Percentiles rank a stretch among this genome's conserved stretches.
Evolutionary conservation across 352 stramenopile species (phyloP).

Genomic region (Pythium insidiosum): DNA sequence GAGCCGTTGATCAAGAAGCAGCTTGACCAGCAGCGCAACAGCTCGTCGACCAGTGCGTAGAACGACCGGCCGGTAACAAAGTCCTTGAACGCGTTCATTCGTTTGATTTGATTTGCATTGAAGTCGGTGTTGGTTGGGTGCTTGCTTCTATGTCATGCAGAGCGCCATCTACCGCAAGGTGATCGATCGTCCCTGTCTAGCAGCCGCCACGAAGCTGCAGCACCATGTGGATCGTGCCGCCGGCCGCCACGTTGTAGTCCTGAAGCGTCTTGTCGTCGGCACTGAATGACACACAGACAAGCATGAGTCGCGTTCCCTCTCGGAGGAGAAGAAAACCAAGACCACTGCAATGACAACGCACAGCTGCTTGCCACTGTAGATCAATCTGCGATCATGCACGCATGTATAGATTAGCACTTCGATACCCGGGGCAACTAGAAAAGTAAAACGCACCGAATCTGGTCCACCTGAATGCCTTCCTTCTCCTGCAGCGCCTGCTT

Average conservation of each 20-base stretch:
- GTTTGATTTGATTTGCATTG: no score
- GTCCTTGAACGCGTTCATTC: no score
- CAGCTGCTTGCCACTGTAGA: constrained; percentile 98
- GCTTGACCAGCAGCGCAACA: no score
- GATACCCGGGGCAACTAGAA: neutral
- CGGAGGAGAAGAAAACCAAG: no score
- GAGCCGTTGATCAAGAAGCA: constrained; percentile 72
- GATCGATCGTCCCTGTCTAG: constrained; percentile 15
- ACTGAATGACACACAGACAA: constrained; percentile 23
- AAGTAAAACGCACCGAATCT: constrained; percentile 38
- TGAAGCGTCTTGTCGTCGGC: constrained; percentile 95
- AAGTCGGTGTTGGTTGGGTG: no score
- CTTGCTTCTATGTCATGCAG: no score
- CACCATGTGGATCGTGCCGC: constrained; percentile 98
- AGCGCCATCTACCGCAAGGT: no score
- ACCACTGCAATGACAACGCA: no score
- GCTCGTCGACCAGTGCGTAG: no score
- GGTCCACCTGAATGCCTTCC: constrained; percentile 92
- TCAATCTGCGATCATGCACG: constrained; percentile 79
- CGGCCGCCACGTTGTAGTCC: constrained; percentile 95
- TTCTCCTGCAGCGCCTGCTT: constrained; percentile 98
- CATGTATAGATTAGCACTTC: no score
- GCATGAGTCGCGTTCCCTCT: no score
- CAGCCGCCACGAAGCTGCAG: constrained; percentile 94
- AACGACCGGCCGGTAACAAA: no score